Percentiles rank a stretch among this genome's conserved stretches.
Evolutionary conservation across 352 stramenopile genomes (phyloP).

Genomic region (Phytophthora citrophthora): DNA sequence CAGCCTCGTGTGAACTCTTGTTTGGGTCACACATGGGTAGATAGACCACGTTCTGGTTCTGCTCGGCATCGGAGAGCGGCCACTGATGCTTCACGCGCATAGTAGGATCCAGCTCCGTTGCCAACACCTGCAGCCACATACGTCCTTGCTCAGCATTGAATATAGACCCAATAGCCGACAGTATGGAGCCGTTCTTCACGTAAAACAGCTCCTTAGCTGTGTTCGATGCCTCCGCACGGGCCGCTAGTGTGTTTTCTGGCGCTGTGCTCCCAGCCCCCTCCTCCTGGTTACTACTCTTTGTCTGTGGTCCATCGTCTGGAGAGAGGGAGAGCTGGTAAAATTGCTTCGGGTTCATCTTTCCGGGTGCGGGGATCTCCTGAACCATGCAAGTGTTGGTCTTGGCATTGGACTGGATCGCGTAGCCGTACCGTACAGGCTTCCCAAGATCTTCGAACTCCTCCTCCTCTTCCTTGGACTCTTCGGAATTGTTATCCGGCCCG

Average conservation of each 20-base stretch:
- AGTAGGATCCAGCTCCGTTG: slow-evolving; percentile 49
- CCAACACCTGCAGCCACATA: slow-evolving; percentile 75
- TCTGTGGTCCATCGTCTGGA: slow-evolving; percentile 11
- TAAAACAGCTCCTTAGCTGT: slow-evolving; percentile 58
- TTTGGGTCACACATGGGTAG: slow-evolving; percentile 52
- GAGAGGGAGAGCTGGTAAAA: slow-evolving; percentile 54
- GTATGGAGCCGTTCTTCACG: slow-evolving; percentile 54
- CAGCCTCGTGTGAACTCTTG: slow-evolving; percentile 33
- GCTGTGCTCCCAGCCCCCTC: slow-evolving; percentile 7
- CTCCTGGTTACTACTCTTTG: slow-evolving; percentile 29
- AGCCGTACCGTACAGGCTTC: slow-evolving; percentile 49
- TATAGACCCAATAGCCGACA: slow-evolving; percentile 60
- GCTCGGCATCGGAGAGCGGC: slow-evolving; percentile 47
- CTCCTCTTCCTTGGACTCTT: slow-evolving; percentile 47
- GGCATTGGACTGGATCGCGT: slow-evolving; percentile 77
- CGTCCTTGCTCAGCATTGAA: slow-evolving; percentile 53
- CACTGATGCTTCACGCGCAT: slow-evolving; percentile 49
- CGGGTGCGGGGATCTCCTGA: slow-evolving; percentile 63
- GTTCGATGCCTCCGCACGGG: slow-evolving; percentile 41
- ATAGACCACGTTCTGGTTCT: slow-evolving; percentile 61
- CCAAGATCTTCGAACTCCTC: slow-evolving; percentile 35
- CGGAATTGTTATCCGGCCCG: slow-evolving; percentile 35
- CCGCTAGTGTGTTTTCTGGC: slow-evolving; percentile 35
- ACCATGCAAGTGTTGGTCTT: slow-evolving; percentile 84
- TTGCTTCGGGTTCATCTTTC: slow-evolving; percentile 65